Evolutionary conservation across 2,329 filamentous ascomycete species (phyloP), one percentile per base, ranked within the genome.

Genomic region (Pseudogymnoascus sp.): DNA sequence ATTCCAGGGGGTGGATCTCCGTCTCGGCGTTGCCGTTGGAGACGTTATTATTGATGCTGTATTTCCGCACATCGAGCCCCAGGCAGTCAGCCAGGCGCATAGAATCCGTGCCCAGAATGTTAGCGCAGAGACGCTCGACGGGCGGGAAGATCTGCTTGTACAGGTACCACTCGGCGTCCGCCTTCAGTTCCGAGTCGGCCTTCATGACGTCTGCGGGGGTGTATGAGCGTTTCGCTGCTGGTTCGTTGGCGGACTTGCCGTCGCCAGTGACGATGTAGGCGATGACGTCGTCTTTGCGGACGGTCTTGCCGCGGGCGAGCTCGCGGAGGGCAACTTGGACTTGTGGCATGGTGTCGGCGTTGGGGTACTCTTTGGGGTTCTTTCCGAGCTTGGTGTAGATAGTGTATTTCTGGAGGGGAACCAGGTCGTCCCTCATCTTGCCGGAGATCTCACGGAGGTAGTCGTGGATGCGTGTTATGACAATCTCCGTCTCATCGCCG

Each of bases 311-410:
- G 64, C 90, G 87, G 14, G 90, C 88, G 64, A 96, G 83, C 67
- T 96, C 91, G 41, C 92, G 88, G 21, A 97, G 82, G 6, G 94
- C 94, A 6, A 99, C 94, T 73, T 99, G 94, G 1, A 96, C 93
- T 63, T 96, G 93, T 3, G 94, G 94, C 94, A 99, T 97, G 41
- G 87, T 90, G 73, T 93, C 91, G 61, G 88, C 90, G 72, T 97
- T 96, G 61, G 93, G 93, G 70, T 99, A 99, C 66, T 97, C 92
- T 66, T 88, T 88, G 2, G 94, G 94, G 35, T 88, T 84, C 74
- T 99, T 99, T 68, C 94, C 94, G 63, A 99, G 89, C 80, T 97
- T 95, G 6, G 93, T 97, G 76, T 91, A 96, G 73, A 99, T 99
- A 69, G 92, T 95, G 78, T 97, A 99, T 78, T 97, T 97, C 69